Conservation (phyloP, 2,329 filamentous ascomycete genomes). For the Paecilomyces formosus region DNA sequence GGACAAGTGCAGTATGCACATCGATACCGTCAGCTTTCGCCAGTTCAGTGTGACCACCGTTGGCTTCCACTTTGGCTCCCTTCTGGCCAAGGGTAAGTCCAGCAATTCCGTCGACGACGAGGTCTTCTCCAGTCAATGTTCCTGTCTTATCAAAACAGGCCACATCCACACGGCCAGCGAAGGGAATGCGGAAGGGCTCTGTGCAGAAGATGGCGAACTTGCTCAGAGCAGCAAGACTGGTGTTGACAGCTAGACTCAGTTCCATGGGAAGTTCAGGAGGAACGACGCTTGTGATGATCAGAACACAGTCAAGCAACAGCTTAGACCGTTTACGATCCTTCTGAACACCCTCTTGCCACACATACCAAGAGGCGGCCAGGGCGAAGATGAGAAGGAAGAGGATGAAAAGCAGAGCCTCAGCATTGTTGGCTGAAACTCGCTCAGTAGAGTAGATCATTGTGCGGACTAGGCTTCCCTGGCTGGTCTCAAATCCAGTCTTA, state of each 20-base stretch:
- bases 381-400: slow-evolving; percentile 94
- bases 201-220: slow-evolving; percentile 98
- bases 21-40: slow-evolving; percentile 62
- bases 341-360: slow-evolving; percentile 92
- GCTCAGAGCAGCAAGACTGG: slow-evolving; percentile 85
- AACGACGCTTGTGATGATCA: slow-evolving; percentile 96
- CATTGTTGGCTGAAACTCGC: slow-evolving; percentile 96
- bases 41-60: slow-evolving; percentile 77
- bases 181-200: slow-evolving; percentile 96
- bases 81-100: slow-evolving; percentile 68
- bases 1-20: slow-evolving; percentile 80
- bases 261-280: slow-evolving; percentile 99
- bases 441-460: slow-evolving; percentile 99
- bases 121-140: slow-evolving; percentile 89
- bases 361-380: slow-evolving; percentile 96
- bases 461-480: slow-evolving; percentile 90
- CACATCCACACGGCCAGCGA: slow-evolving; percentile 87
- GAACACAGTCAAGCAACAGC: slow-evolving; percentile 89
- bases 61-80: slow-evolving; percentile 60
- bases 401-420: slow-evolving; percentile 93
- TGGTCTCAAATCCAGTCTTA: slow-evolving; percentile 98
- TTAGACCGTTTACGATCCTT: slow-evolving; percentile 96
- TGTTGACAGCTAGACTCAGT: slow-evolving; percentile 93
- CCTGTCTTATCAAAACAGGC: slow-evolving; percentile 99
- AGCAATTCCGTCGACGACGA: slow-evolving; percentile 94